phyloP scores from a whole-genome alignment of 1,139 yeast species.

The Kurtzmaniella quercitrusa region DNA sequence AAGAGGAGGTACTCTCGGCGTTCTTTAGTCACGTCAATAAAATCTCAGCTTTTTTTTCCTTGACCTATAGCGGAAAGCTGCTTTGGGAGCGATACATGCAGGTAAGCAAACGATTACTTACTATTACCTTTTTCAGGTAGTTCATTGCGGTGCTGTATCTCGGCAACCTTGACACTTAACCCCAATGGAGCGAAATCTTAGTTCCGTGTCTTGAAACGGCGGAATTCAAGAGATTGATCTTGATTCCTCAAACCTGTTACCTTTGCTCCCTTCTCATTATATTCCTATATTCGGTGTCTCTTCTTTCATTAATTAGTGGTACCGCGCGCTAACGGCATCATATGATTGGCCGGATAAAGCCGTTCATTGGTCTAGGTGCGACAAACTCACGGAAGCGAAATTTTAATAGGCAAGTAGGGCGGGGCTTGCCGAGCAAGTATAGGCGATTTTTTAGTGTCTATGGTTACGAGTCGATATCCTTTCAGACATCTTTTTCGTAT shows the following conservation, averaged over 20 bases:
- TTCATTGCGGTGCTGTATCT: constrained; percentile 1
- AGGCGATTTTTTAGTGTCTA: too few species aligned
- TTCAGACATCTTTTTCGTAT: too few species aligned
- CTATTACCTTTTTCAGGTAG: background rate
- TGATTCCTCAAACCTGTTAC: background rate
- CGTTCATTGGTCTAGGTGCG: background rate
- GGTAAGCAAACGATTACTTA: background rate
- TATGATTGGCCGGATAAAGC: background rate
- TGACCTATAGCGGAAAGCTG: background rate
- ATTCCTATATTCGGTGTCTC: too few species aligned
- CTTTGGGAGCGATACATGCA: background rate
- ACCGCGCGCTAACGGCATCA: background rate
- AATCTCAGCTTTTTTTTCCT: background rate
- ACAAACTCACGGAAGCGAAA: too few species aligned
- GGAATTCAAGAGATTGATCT: background rate
- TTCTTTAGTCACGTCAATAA: background rate
- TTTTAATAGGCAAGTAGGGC: too few species aligned
- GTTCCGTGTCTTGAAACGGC: background rate
- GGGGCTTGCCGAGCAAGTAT: too few species aligned
- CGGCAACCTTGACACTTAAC: background rate
- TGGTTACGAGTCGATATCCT: too few species aligned
- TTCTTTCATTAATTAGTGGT: background rate
- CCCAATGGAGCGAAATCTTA: too few species aligned
- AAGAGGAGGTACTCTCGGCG: background rate
- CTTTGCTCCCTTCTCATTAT: background rate